Conservation (phyloP, 352 stramenopile species). For the Globisporangium okanoganense region DNA sequence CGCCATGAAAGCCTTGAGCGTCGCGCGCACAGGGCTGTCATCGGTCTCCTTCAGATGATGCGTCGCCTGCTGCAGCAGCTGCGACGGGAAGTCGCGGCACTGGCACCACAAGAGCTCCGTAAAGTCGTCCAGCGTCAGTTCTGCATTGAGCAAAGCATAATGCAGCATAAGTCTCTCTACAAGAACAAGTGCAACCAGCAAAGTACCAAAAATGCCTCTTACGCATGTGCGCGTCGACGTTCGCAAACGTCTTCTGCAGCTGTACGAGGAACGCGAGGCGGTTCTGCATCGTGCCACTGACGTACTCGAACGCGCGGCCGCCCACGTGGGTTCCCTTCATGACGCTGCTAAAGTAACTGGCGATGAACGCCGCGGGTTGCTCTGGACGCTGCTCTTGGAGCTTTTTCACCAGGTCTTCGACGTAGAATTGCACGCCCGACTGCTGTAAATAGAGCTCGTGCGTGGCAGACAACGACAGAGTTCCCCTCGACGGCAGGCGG, state of each 20-base stretch:
- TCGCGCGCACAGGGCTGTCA: constrained; percentile 21
- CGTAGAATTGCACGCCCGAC: constrained; percentile 46
- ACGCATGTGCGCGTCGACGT: constrained; percentile 39
- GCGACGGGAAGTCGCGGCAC: constrained; percentile 42
- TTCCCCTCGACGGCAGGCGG: constrained; percentile 17
- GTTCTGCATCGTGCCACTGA: constrained; percentile 55
- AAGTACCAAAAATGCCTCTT: constrained; percentile 2
- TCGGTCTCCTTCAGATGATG: constrained; percentile 35
- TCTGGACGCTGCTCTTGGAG: constrained; percentile 48
- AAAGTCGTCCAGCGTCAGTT: constrained; percentile 53
- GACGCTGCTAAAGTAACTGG: constrained; percentile 37
- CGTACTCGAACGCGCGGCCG: constrained; percentile 40
- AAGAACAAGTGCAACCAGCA: not conserved
- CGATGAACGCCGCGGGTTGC: constrained; percentile 32
- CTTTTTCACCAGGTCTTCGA: constrained; percentile 51
- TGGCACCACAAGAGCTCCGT: constrained; percentile 52
- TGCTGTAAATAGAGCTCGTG: constrained; percentile 51
- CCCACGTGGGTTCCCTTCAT: constrained; percentile 34
- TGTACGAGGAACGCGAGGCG: constrained; percentile 40
- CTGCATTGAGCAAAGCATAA: constrained; percentile 21
- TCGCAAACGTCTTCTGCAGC: constrained; percentile 34
- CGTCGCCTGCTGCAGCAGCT: constrained; percentile 36
- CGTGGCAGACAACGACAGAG: constrained; percentile 12
- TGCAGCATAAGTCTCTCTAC: not conserved
- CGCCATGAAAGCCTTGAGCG: constrained; percentile 28